Percentiles rank a stretch among this genome's conserved stretches.
phyloP scores from a whole-genome alignment of 2,329 filamentous ascomycete genomes.

The Colletotrichum coccodes region DNA sequence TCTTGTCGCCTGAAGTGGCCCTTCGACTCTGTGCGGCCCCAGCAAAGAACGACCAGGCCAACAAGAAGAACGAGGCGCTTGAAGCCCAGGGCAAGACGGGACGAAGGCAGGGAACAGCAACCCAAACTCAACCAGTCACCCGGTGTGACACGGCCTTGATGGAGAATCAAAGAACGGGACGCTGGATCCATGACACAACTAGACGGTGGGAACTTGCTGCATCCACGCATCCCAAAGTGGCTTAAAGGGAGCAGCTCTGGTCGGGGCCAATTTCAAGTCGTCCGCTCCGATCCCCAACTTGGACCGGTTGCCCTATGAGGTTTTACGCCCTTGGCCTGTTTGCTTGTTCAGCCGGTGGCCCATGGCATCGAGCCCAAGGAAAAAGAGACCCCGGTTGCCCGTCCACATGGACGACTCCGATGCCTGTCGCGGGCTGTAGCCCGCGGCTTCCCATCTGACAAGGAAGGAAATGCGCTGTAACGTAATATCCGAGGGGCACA shows the following conservation, averaged over 20 bases:
- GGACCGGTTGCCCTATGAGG: slow-evolving; percentile 9
- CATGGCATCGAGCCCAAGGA: background rate
- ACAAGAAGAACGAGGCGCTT: background rate
- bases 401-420: background rate
- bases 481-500: slow-evolving; percentile 29
- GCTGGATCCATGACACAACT: slow-evolving; percentile 18
- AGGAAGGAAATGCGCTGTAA: slow-evolving; percentile 26
- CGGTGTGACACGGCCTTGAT: slow-evolving; percentile 23
- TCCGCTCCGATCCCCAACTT: background rate
- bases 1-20: background rate
- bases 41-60: background rate
- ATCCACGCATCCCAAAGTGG: slow-evolving; percentile 13
- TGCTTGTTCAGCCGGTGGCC: background rate
- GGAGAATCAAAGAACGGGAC: slow-evolving; percentile 21
- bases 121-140: slow-evolving; percentile 26
- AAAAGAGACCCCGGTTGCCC: background rate
- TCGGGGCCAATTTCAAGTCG: slow-evolving; percentile 7
- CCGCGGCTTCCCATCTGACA: background rate
- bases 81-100: background rate
- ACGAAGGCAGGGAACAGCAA: background rate
- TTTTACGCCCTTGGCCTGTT: background rate
- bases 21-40: background rate
- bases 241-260: slow-evolving; percentile 3
- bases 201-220: slow-evolving; percentile 7
- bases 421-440: slow-evolving; percentile 19